Conservation (phyloP, 2,329 filamentous ascomycete genomes). For the Fusarium sp. region DNA sequence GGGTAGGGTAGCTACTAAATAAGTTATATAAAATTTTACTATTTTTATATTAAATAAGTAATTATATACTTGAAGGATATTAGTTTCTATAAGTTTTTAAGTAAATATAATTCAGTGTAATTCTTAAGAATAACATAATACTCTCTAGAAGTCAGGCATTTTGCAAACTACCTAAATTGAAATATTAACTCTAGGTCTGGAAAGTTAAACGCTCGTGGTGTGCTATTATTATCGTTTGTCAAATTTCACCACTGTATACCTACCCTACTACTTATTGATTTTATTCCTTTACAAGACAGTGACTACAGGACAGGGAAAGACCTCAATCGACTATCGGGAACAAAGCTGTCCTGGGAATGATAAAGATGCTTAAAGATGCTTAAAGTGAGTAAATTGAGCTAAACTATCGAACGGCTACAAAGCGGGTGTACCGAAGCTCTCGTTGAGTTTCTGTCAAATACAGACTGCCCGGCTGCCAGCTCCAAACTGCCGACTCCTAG, state of each 20-base stretch:
- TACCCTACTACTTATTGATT: background rate
- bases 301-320: background rate
- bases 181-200: background rate
- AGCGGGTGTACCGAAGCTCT: background rate
- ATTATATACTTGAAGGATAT: background rate
- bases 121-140: accelerated
- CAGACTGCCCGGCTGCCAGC: background rate
- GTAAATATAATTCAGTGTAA: background rate
- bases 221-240: accelerated
- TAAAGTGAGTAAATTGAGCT: background rate
- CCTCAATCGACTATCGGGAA: accelerated
- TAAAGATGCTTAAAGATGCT: background rate
- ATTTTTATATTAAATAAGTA: no score
- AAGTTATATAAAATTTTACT: background rate
- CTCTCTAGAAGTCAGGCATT: background rate
- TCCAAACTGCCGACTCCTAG: background rate
- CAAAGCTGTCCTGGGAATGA: background rate
- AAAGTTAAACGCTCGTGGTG: no score
- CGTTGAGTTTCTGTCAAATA: background rate
- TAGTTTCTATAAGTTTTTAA: background rate
- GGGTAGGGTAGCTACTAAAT: background rate
- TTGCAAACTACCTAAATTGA: no score
- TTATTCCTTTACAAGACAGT: background rate
- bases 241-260: no score
- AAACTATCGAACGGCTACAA: background rate